Percentiles rank a stretch among this genome's conserved stretches.
Evolutionary conservation across 2,329 filamentous ascomycete species (phyloP).

Genomic region (Paraphaeosphaeria minitans): DNA sequence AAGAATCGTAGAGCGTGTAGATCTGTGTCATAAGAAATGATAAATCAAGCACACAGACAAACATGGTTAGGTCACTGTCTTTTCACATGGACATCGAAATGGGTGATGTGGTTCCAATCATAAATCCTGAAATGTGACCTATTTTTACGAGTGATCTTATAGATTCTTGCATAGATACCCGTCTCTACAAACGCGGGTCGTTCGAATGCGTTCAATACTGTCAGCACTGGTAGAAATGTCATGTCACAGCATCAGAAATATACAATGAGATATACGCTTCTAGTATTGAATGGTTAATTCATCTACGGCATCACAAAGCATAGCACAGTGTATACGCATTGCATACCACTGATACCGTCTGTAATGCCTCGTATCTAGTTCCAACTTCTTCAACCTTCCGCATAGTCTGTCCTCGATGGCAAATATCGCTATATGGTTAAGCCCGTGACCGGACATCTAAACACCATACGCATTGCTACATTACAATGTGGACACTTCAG

Average conservation of each 20-base stretch:
- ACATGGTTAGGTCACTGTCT: not conserved
- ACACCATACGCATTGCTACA: not conserved
- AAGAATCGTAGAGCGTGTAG: too few relatives aligned
- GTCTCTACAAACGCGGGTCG: not conserved
- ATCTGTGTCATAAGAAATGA: not conserved
- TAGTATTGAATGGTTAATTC: too few relatives aligned
- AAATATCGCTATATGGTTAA: not conserved
- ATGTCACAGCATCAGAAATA: too few relatives aligned
- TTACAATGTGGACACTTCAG: slow-evolving; percentile 1
- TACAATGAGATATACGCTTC: too few relatives aligned
- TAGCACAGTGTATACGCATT: too few relatives aligned
- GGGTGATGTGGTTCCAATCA: not conserved
- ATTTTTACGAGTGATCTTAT: not conserved
- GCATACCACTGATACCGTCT: too few relatives aligned
- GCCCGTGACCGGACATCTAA: not conserved
- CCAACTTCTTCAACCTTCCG: not conserved
- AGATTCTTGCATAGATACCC: rapidly evolving
- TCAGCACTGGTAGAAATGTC: too few relatives aligned
- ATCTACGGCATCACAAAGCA: too few relatives aligned
- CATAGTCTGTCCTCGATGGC: not conserved
- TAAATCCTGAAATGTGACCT: not conserved
- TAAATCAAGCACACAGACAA: not conserved
- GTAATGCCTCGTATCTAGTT: not conserved
- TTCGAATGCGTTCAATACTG: not conserved
- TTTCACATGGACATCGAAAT: not conserved